Conservation (phyloP, 805 yeast genomes). For the Yamadazyma sp. region DNA sequence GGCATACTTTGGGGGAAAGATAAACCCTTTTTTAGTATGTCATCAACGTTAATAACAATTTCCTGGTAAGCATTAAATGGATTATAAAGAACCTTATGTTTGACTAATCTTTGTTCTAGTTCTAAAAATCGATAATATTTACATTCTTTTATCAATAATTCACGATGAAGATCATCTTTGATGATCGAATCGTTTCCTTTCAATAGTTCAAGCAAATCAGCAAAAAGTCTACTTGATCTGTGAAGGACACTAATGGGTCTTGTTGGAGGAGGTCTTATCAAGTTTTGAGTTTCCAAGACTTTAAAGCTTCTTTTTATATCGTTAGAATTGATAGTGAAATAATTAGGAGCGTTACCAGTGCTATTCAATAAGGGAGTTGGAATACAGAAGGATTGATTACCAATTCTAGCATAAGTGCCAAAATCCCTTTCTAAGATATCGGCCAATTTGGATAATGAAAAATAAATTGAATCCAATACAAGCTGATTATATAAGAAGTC, state of each 20-base stretch:
- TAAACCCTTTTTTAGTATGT: slow-evolving; percentile 19
- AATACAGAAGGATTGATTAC: slow-evolving; percentile 57
- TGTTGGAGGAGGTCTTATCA: slow-evolving; percentile 78
- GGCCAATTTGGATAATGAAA: slow-evolving; percentile 57
- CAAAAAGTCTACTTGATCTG: slow-evolving; percentile 54
- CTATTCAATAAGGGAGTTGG: slow-evolving; percentile 51
- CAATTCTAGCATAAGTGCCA: slow-evolving; percentile 57
- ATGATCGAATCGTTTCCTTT: slow-evolving; percentile 53
- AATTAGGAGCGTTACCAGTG: slow-evolving; percentile 77
- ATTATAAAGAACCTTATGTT: slow-evolving; percentile 47
- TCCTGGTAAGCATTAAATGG: slow-evolving; percentile 51
- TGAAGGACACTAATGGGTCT: slow-evolving; percentile 51
- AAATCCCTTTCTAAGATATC: slow-evolving; percentile 42
- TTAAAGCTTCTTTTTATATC: slow-evolving; percentile 45
- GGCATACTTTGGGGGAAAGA: slow-evolving; percentile 17
- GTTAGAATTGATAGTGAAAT: slow-evolving; percentile 61
- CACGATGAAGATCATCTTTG: slow-evolving; percentile 52
- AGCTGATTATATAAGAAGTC: slow-evolving; percentile 62
- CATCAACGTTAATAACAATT: slow-evolving; percentile 49
- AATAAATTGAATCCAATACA: slow-evolving; percentile 70
- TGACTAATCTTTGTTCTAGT: slow-evolving; percentile 67
- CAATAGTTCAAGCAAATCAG: slow-evolving; percentile 51
- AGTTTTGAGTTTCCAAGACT: slow-evolving; percentile 31
- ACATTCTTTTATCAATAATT: slow-evolving; percentile 62
- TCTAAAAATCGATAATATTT: slow-evolving; percentile 72